Base-by-base conservation (phyloP, 2,329 filamentous ascomycete species). In the Aspergillus caelatus region DNA sequence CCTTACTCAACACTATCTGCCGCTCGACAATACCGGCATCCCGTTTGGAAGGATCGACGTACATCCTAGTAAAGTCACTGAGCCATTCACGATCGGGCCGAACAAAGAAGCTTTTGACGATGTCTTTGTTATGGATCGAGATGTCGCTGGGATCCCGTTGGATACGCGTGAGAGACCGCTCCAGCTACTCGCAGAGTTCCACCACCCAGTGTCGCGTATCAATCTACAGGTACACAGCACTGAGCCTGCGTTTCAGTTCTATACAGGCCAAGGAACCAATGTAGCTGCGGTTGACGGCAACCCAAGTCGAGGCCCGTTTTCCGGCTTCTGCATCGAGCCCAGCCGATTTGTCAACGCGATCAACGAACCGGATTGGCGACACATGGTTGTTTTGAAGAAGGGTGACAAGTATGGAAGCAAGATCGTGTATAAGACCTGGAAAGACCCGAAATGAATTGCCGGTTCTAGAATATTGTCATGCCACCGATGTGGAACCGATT, bases 221-320 rank as follows among this genome's bases (percentile, higher is more conserved):
- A 90, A 96, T 75, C 87, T 98, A 57, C 92, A 97, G 78, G 90
- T 97, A 7, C 83, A 88, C 72, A 95, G 92, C 82, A 98, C 94
- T 0, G 94, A 98, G 82, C 95, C 95, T 0, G 92, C 93, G 0
- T 98, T 97, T 84, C 94, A 98, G 78, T 96, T 97, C 81, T 98
- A 98, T 80, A 96, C 93, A 0, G 95, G 94, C 68, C 90, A 91
- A 74, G 90, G 89, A 74, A 93, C 96, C 68, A 82, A 95, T 71
- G 90, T 96, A 14, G 90, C 91, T 0, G 89, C 78, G 63, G 81
- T 83, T 26, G 83, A 81, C 36, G 83, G 82, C 2, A 78, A 86
- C 32, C 87, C 90, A 0, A 88, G 89, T 1, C 86, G 92, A 56
- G 86, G 85, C 0, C 74, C 87, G 4, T 86, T 93, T 56, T 88